These are phyloP conservation scores for Ceratobasidium papillatum DNA, from an alignment of 1,284 basidiomycete species.

Conservation along the genomic window DNA sequence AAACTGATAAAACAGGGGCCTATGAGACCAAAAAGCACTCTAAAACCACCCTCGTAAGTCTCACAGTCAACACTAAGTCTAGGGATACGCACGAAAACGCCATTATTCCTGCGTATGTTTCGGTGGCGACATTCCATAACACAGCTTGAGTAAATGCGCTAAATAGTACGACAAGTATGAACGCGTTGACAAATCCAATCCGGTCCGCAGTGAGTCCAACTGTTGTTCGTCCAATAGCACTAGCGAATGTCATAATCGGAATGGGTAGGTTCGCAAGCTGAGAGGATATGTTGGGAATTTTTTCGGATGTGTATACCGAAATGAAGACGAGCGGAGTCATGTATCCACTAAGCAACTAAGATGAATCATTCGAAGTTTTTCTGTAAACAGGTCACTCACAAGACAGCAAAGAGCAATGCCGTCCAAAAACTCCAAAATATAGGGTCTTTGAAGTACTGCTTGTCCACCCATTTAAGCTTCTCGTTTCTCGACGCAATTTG, in stretches of 20 bases:
- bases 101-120: conserved; percentile 44
- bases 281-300: conserved; percentile 40
- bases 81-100: conserved; percentile 44
- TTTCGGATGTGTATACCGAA: conserved; percentile 44
- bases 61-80: background rate
- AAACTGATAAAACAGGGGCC: conserved; percentile 47
- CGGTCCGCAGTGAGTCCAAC: conserved; percentile 45
- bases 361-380: conserved; percentile 19
- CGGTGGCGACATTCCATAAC: conserved; percentile 47
- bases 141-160: conserved; percentile 46
- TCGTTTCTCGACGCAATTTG: conserved; percentile 43
- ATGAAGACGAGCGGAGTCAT: conserved; percentile 46
- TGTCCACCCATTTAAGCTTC: conserved; percentile 43
- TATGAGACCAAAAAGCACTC: conserved; percentile 42
- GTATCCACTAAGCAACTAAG: background rate
- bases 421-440: conserved; percentile 44
- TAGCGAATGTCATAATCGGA: conserved; percentile 44
- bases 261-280: conserved; percentile 45
- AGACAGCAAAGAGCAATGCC: conserved; percentile 41
- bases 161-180: conserved; percentile 45
- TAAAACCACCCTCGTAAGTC: background rate
- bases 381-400: background rate
- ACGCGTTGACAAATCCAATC: conserved; percentile 46
- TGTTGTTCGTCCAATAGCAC: conserved; percentile 44
- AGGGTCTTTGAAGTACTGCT: conserved; percentile 39